A percentile compares a stretch with the other conserved stretches of the same genome.
These are phyloP conservation scores for Exophiala sp. DNA, from an alignment of 2,329 filamentous ascomycete species.

Conservation along the genomic window DNA sequence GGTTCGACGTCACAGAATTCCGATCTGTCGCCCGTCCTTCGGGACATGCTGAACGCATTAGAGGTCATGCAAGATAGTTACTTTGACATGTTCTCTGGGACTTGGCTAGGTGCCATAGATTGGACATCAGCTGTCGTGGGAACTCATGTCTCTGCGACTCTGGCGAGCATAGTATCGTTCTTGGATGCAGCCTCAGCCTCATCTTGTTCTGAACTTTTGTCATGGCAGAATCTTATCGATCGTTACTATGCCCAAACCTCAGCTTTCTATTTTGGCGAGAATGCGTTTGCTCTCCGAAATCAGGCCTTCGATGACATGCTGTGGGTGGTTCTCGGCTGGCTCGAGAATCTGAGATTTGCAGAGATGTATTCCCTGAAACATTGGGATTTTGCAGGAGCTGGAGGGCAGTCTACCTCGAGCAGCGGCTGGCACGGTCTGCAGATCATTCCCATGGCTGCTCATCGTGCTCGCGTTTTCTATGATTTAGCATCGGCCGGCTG, in stretches of 20 bases:
- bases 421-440: constrained; percentile 69
- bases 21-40: constrained; percentile 3
- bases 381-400: constrained; percentile 40
- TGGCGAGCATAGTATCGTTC: constrained; percentile 64
- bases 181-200: constrained; percentile 39
- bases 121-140: constrained; percentile 87
- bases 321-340: constrained; percentile 90
- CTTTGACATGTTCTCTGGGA: constrained; percentile 72
- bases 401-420: constrained; percentile 26
- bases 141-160: constrained; percentile 71
- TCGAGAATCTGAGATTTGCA: constrained; percentile 76
- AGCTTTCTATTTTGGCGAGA: constrained; percentile 82
- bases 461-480: constrained; percentile 81
- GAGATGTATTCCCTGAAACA: constrained; percentile 64
- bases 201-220: constrained; percentile 39
- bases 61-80: constrained; percentile 73
- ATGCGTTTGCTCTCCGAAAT: constrained; percentile 68
- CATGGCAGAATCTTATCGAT: constrained; percentile 75
- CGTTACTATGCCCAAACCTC: constrained; percentile 74
- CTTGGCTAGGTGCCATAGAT: constrained; percentile 83
- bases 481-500: constrained; percentile 74
- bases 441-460: constrained; percentile 73
- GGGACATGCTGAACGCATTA: constrained; percentile 59
- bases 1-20: neutral
- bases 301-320: constrained; percentile 92